Evolutionary conservation across 306 rosid genomes (phyloP).

Genomic region (Trichosanthes cucumerina): DNA sequence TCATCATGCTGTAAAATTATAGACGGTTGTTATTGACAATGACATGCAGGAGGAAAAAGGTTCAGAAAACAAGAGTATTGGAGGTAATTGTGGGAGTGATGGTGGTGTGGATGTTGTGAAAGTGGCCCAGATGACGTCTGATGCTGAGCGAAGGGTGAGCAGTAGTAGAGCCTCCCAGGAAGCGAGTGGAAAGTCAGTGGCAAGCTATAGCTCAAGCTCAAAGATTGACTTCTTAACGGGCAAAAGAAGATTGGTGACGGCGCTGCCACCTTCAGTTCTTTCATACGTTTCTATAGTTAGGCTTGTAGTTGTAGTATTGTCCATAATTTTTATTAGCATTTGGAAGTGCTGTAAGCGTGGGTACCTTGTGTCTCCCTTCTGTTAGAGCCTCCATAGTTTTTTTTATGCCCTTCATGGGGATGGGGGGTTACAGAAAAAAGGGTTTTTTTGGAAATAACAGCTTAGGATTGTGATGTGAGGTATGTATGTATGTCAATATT

Average conservation of each 20-base stretch:
- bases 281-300: constrained; percentile 30
- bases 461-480: background rate
- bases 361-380: constrained; percentile 6
- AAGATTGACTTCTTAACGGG: constrained; percentile 16
- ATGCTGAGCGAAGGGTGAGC: background rate
- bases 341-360: constrained; percentile 35
- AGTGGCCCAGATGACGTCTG: background rate
- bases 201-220: constrained; percentile 6
- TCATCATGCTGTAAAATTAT: constrained; percentile 5
- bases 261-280: constrained; percentile 20
- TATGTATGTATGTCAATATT: background rate
- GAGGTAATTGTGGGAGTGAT: constrained; percentile 11
- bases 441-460: background rate
- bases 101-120: constrained; percentile 3
- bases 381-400: constrained; percentile 18
- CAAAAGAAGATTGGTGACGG: constrained; percentile 23
- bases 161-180: constrained; percentile 19
- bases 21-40: constrained; percentile 13
- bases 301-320: constrained; percentile 29
- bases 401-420: background rate
- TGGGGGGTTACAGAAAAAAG: background rate
- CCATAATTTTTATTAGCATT: constrained; percentile 34
- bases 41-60: constrained; percentile 37
- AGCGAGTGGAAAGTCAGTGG: constrained; percentile 9
- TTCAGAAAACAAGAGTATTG: constrained; percentile 20